Base-by-base conservation (phyloP, 192 early-diverging fungal genomes). In the Mortierella antarctica region DNA sequence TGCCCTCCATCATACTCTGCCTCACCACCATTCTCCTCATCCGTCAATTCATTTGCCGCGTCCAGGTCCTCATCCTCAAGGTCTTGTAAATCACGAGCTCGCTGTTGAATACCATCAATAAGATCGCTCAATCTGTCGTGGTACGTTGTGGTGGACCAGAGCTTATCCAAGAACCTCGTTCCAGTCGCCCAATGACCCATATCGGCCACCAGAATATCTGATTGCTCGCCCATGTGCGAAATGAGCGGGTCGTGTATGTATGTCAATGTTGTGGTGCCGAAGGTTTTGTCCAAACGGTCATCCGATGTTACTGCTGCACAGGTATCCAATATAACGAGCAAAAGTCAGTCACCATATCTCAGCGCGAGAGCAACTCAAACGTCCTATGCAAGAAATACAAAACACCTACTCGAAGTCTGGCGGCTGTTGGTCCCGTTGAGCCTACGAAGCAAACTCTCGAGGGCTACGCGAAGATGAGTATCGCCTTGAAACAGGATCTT, bases 401-500 rank as follows among this genome's bases (percentile, higher is more conserved):
- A 11, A 39, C 0, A 49, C 53, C 57, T 70, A 77, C 74, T 56
- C 0, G 57, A 52, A 1, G 31, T 65, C 53, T 77, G 67, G 15
- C 63, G 62, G 6, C 54, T 46, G 7, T 44, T 55, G 5, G 61
- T 42, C 5, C 74, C 74, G 4, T 70, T 53, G 17, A 77, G 47
- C 2, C 74, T 53, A 14, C 41, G 18, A 17, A 77, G 40, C 14
- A 77, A 49, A 5, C 55, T 41, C 67, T 63, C 67, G 31, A 68
- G 57, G 1, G 62, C 67, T 14, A 58, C 67, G 40, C 62, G 61
- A 8, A 77, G 62, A 7, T 77, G 74, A 0, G 61, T 65, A 13
- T 77, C 74, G 2, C 74, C 74, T 41, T 77, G 74, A 56, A 77
- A 70, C 15, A 77, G 50, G 11, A 77, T 65, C 48, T 65, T 77